Evolutionary conservation across 202 grass and related monocot genomes (phyloP).

Genomic region (Panicum virgatum): DNA sequence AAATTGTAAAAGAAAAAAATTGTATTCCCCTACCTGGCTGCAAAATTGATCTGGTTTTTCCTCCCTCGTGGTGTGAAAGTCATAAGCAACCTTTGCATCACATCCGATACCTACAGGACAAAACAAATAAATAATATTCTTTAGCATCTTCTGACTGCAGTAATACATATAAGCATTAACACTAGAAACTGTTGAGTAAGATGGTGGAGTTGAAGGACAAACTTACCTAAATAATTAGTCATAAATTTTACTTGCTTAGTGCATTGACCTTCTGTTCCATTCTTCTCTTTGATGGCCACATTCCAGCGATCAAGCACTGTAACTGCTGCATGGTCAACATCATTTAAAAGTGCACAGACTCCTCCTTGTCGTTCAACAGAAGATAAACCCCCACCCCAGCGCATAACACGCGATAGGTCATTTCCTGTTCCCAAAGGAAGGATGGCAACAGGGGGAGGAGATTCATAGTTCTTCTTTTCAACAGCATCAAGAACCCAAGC

Average conservation of each 20-base stretch:
- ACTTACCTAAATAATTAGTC: constrained; percentile 88
- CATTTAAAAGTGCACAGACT: constrained; percentile 66
- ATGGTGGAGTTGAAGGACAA: constrained; percentile 19
- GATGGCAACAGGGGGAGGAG: constrained; percentile 87
- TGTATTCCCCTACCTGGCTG: constrained; percentile 62
- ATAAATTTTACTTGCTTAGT: constrained; percentile 80
- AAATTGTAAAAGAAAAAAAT: not conserved
- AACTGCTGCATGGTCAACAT: constrained; percentile 71
- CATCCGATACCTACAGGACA: constrained; percentile 75
- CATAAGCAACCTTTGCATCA: constrained; percentile 97
- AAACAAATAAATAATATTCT: constrained; percentile 23
- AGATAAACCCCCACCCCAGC: constrained; percentile 88
- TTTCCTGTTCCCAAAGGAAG: constrained; percentile 93
- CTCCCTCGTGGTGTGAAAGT: constrained; percentile 83
- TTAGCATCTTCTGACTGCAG: not conserved
- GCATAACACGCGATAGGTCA: constrained; percentile 77
- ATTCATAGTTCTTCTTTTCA: constrained; percentile 84
- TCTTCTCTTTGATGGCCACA: constrained; percentile 71
- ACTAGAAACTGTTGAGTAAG: constrained; percentile 2
- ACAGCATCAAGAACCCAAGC: constrained; percentile 92
- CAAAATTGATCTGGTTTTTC: constrained; percentile 87
- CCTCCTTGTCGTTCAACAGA: constrained; percentile 83
- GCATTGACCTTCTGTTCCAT: constrained; percentile 40
- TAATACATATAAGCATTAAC: constrained; percentile 9
- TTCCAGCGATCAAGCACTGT: constrained; percentile 90